Evolutionary conservation across 352 stramenopile genomes (phyloP), one percentile per base, ranked within the genome.

Genomic region (Albugo laibachii): DNA sequence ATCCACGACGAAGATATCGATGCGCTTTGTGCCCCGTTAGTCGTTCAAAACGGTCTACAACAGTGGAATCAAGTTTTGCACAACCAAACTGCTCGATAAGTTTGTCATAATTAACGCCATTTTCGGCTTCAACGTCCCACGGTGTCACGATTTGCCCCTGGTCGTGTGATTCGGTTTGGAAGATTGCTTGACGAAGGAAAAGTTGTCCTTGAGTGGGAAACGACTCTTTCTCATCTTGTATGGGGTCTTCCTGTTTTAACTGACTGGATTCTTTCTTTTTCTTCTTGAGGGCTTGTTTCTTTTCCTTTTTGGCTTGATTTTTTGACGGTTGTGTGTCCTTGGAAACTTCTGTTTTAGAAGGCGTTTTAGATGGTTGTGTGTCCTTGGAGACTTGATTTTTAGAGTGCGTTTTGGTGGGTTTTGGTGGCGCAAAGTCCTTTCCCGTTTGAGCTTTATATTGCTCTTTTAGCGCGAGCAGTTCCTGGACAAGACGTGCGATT

Each of bases 81-180:
- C 83, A 97, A 43, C 96, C 96, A 59, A 99, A 99, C 52, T 96
- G 72, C 31, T 96, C 78, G 19, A 99, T 95, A 13, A 99, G 77
- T 65, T 98, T 99, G 61, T 94, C 84, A 59, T 99, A 99, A 69
- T 99, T 95, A 44, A 99, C 96, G 45, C 83, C 87, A 48, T 91
- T 84, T 54, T 96, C 87, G 11, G 94, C 94, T 44, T 95, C 83
- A 14, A 96, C 84, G 37, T 93, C 84, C 87, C 87, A 96, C 14
- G 87, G 87, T 31, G 84, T 95, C 49, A 96, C 79, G 3, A 85
- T 58, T 65, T 96, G 87, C 0, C 62, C 79, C 36, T 65, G 59
- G 13, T 49, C 57, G 45, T 65, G 24, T 31, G 24, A 31, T 8
- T 31, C 24, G 24, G 24, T 31, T 31, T 31, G 24, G 8, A 31